Conservation (phyloP, 495 filamentous ascomycete genomes). For the Cercophora newfieldiana region DNA sequence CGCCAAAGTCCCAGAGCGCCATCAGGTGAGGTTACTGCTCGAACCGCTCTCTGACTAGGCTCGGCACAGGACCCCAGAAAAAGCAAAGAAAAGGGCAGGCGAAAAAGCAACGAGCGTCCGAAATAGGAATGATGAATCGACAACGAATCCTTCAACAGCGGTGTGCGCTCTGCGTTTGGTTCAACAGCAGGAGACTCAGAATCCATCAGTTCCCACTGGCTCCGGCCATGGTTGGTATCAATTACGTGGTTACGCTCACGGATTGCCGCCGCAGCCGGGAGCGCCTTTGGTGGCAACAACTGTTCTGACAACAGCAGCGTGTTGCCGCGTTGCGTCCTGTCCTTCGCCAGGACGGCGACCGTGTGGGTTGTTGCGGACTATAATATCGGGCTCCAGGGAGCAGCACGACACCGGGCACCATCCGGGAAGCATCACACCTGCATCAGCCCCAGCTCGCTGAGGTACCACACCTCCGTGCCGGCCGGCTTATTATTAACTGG, state of each 20-base stretch:
- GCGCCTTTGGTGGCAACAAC: background rate
- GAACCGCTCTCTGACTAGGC: too few species aligned
- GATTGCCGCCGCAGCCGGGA: constrained; percentile 7
- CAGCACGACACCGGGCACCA: too few species aligned
- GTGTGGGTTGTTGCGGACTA: background rate
- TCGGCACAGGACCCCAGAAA: background rate
- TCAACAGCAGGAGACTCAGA: background rate
- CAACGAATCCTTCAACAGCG: background rate
- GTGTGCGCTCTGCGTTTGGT: background rate
- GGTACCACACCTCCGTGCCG: background rate
- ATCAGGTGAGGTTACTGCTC: background rate
- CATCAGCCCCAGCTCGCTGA: background rate
- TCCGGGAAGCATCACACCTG: too few species aligned
- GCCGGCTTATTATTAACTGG: too few species aligned
- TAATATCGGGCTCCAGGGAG: background rate
- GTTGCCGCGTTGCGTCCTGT: too few species aligned
- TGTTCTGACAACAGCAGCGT: background rate
- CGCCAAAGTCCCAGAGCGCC: background rate
- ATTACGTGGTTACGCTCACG: background rate
- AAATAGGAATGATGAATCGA: constrained; percentile 2
- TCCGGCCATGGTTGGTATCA: background rate
- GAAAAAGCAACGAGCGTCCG: background rate
- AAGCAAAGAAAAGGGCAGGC: constrained; percentile 3
- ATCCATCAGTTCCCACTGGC: background rate
- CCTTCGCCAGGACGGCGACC: too few species aligned